These are phyloP conservation scores for Hygrophoropsis aurantiaca DNA, from an alignment of 768 basidiomycete genomes.

Conservation along the genomic window DNA sequence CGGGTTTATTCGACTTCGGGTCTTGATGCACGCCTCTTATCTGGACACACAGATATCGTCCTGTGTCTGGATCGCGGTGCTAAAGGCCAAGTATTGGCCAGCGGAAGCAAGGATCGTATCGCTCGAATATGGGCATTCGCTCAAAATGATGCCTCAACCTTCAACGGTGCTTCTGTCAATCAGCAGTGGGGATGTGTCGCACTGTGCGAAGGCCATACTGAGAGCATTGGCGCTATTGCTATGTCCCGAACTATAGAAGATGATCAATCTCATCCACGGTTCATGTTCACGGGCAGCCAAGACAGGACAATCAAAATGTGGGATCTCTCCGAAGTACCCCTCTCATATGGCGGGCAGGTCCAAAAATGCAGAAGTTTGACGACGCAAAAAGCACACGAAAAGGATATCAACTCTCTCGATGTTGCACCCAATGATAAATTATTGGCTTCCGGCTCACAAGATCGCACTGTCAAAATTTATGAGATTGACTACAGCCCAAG, in stretches of 20 bases:
- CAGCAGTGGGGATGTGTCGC: conserved; percentile 65
- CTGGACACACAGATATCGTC: conserved; percentile 91
- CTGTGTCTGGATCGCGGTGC: conserved; percentile 74
- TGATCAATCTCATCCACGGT: conserved; percentile 40
- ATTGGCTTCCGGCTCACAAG: conserved; percentile 93
- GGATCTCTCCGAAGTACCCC: conserved; percentile 68
- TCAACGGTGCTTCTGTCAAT: not conserved
- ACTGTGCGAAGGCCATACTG: conserved; percentile 90
- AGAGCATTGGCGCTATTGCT: conserved; percentile 88
- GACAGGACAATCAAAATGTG: conserved; percentile 99
- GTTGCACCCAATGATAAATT: conserved; percentile 85
- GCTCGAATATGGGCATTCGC: conserved; percentile 76
- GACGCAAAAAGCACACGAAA: conserved; percentile 93
- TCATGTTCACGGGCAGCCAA: conserved; percentile 94
- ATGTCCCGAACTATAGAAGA: conserved; percentile 58
- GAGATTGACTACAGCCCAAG: conserved; percentile 59
- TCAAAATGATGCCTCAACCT: conserved; percentile 7
- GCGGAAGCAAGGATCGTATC: conserved; percentile 90
- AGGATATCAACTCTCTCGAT: conserved; percentile 97
- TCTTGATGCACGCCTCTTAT: conserved; percentile 81
- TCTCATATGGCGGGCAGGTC: conserved; percentile 26
- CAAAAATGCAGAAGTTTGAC: conserved; percentile 71
- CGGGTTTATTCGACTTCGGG: conserved; percentile 79
- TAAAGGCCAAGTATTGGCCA: conserved; percentile 74
- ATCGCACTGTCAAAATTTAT: conserved; percentile 91